Base-by-base conservation (phyloP, 208 protist genomes). In the Jaenimonas drosophilae region DNA sequence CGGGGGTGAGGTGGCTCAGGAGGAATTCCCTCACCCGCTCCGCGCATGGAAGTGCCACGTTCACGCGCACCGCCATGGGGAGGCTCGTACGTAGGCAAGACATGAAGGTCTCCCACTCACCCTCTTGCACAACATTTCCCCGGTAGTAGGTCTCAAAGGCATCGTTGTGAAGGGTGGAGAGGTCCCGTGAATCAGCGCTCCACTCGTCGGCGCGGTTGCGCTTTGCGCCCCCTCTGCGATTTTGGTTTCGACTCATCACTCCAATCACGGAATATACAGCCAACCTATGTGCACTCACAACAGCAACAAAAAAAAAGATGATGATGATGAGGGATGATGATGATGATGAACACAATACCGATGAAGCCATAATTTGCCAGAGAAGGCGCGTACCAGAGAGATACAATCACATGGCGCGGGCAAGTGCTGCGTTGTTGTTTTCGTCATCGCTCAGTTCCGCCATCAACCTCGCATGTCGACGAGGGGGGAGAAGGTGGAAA, bases 221-320 rank as follows among this genome's bases (percentile, higher is more conserved):
- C 64, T 88, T 89, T 37, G 49, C 56, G 21, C 75, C 75, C 28
- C 72, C 67, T 26, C 76, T 81, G 34, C 77, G 54, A 40, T 63
- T 81, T 40, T 88, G 76, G 48, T 86, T 88, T 14, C 83, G 64
- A 38, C 76, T 80, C 73, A 86, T 83, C 14, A 5, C n/a, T n/a
- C n/a, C n/a, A n/a, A n/a, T n/a, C n/a, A n/a, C n/a, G n/a, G n/a
- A n/a, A n/a, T n/a, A n/a, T n/a, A n/a, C n/a, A n/a, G n/a, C n/a
- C n/a, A n/a, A n/a, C 38, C 7, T 12, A 12, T 24, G n/a, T 20
- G 38, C 9, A 12, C 16, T 7, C n/a, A 43, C 38, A n/a, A 20
- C 38, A 24, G 7, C 19, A 11, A 48, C 17, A 26, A 14, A 38
- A 36, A n/a, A 54, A 61, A 31, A 37, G 44, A 43, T 38, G 34